Conservation (phyloP, 106 monocot species). For the Cymbidium sinense region DNA sequence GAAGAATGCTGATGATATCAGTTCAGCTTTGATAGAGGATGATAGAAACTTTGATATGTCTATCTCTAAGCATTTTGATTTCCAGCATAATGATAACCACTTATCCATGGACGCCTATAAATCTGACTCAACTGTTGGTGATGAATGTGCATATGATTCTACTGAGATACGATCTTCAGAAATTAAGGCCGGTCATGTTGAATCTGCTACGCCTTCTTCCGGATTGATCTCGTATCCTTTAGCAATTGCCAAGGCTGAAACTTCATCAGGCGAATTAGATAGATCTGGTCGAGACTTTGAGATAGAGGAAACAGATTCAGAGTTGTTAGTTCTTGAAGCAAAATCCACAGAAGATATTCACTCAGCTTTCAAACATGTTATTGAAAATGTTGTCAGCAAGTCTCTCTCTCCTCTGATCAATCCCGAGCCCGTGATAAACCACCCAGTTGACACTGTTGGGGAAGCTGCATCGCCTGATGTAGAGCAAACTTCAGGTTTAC, state of each 20-base stretch:
- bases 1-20: neutral
- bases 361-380: conserved; percentile 10
- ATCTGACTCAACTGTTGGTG: no score
- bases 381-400: conserved; percentile 2
- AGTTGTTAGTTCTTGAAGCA: conserved; percentile 17
- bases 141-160: no score
- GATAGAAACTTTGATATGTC: no score
- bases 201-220: no score
- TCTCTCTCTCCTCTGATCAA: conserved; percentile 2
- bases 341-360: conserved; percentile 20
- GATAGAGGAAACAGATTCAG: conserved; percentile 14
- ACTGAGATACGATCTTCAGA: no score
- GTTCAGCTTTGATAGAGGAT: no score
- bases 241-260: no score
- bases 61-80: no score
- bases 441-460: neutral
- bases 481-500: neutral
- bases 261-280: neutral
- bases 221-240: no score
- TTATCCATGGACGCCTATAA: no score
- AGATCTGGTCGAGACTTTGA: conserved; percentile 4
- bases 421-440: neutral
- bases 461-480: neutral
- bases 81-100: no score
- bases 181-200: no score